Evolutionary conservation across 331 rosid genomes (phyloP).

Genomic region (Acacia pycnantha): DNA sequence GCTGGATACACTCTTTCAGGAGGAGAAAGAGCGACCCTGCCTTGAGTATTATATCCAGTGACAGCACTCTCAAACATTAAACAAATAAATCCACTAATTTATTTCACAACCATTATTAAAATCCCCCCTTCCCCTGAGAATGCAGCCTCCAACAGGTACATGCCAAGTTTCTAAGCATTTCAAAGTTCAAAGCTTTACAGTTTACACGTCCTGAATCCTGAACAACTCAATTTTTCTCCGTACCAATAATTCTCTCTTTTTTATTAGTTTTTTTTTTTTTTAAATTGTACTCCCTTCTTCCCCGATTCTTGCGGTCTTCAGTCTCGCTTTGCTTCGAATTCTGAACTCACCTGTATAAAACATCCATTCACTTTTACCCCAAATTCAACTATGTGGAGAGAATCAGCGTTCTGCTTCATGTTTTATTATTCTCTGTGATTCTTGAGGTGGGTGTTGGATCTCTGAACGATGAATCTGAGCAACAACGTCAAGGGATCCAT

Average conservation of each 20-base stretch:
- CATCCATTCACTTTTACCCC: slow-evolving; percentile 4
- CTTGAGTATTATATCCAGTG: slow-evolving; percentile 26
- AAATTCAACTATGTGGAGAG: slow-evolving; percentile 31
- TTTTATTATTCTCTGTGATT: background rate
- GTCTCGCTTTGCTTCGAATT: slow-evolving; percentile 33
- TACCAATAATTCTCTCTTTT: background rate
- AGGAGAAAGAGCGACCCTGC: slow-evolving; percentile 43
- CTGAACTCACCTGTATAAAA: background rate
- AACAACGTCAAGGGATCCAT: slow-evolving; percentile 50
- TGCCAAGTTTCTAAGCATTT: slow-evolving; percentile 32
- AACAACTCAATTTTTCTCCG: background rate
- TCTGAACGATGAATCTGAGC: slow-evolving; percentile 57
- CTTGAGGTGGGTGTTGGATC: slow-evolving; percentile 36
- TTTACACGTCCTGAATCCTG: slow-evolving; percentile 14
- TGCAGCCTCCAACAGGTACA: slow-evolving; percentile 38
- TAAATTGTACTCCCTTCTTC: slow-evolving; percentile 12
- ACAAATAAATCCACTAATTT: slow-evolving; percentile 8
- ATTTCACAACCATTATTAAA: slow-evolving; percentile 22
- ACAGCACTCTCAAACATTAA: slow-evolving; percentile 9
- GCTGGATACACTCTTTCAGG: slow-evolving; percentile 85
- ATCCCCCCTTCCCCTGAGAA: slow-evolving; percentile 32
- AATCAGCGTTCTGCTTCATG: slow-evolving; percentile 9
- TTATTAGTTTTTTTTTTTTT: background rate
- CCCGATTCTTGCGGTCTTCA: slow-evolving; percentile 24
- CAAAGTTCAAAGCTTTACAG: slow-evolving; percentile 36